Conservation (phyloP, 768 basidiomycete genomes). For the Suillus lakei region DNA sequence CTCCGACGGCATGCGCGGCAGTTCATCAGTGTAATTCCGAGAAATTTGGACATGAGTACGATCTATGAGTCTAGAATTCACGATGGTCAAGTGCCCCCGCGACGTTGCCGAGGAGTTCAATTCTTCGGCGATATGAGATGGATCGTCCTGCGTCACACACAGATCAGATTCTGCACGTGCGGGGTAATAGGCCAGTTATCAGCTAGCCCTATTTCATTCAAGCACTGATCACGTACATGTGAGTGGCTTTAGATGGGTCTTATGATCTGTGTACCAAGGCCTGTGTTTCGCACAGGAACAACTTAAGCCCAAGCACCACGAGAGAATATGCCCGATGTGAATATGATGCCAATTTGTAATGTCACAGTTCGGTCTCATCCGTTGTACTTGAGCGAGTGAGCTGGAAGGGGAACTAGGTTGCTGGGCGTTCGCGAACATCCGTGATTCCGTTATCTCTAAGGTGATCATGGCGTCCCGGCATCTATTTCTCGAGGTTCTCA, state of each 20-base stretch:
- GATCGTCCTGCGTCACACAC: neutral
- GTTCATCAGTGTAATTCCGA: neutral
- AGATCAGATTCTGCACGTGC: neutral
- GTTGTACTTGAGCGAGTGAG: neutral
- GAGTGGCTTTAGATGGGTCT: neutral
- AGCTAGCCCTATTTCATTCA: neutral
- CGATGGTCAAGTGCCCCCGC: neutral
- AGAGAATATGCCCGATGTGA: constrained; percentile 6
- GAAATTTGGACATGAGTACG: neutral
- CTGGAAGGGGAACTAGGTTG: constrained; percentile 1
- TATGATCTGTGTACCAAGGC: neutral
- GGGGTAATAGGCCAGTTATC: neutral
- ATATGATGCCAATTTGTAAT: neutral
- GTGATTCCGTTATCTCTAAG: constrained; percentile 1
- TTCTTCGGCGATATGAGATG: neutral
- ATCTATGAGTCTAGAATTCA: neutral
- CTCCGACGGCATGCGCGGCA: neutral
- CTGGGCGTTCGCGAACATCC: neutral
- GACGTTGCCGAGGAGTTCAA: neutral
- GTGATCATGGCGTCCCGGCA: neutral
- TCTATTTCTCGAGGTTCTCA: neutral
- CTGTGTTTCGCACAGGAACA: constrained; percentile 1
- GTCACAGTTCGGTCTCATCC: neutral
- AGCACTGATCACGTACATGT: neutral
- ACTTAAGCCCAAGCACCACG: neutral